Evolutionary conservation across 805 yeast species (phyloP), one percentile per base, ranked within the genome.

Genomic region (Nakazawaea anatomiae): DNA sequence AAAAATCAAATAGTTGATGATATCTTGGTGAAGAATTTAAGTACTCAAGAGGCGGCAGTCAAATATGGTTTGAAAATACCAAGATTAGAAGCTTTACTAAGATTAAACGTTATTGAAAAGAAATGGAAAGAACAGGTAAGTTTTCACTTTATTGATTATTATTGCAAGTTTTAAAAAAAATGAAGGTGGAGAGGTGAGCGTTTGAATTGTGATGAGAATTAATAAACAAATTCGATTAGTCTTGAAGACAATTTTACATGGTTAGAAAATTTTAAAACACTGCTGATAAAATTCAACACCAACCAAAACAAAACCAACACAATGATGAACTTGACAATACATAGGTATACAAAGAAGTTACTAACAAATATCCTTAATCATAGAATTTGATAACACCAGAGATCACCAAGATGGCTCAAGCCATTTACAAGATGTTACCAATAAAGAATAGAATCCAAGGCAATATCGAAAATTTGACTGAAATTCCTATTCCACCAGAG

Each of bases 401-500:
- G 54, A 64, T 90, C 63, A 64, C 68, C 50, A 77, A 67, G 55
- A 82, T 87, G 79, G 70, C 86, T 5, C 61, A 68, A 6, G 73
- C 82, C 14, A 75, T 94, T 82, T 81, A 83, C 65, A 78, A 79
- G 51, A 83, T 90, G 87, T 87, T 92, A 72, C 97, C 97, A 45
- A 67, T 88, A 42, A 85, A 77, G 62, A 68, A 74, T 44, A 68
- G 77, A 6, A 34, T 36, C 50, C 67, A 70, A 51, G 57, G 57
- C 59, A 74, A 58, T 42, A 74, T 82, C 8, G 96, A 91, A 62
- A 87, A 89, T 64, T 74, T 90, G 63, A 87, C 96, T n/a, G 97
- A 92, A 73, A 88, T 91, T 73, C 97, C 97, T 35, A 82, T 87
- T 47, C 96, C 96, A 34, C 78, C 82, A 57, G 88, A 85, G 68